These are phyloP conservation scores for Cercospora sesami DNA, from an alignment of 2,329 filamentous ascomycete species.

Conservation along the genomic window DNA sequence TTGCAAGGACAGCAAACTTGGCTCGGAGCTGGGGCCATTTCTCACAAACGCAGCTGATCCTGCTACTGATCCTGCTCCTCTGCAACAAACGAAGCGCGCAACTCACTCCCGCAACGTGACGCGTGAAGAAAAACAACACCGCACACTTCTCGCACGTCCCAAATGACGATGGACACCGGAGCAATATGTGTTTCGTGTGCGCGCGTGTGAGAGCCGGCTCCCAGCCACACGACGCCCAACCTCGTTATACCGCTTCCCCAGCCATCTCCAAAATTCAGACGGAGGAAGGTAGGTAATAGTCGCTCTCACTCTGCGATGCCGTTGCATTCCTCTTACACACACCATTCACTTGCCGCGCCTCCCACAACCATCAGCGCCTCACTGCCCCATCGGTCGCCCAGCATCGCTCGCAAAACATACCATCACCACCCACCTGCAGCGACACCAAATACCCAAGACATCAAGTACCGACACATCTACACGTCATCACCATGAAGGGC, in stretches of 20 bases:
- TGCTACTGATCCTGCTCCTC: neutral
- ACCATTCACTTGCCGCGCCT: neutral
- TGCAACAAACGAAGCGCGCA: neutral
- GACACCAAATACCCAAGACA: neutral
- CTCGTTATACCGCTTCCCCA: neutral
- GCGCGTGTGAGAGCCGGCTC: neutral
- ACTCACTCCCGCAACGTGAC: neutral
- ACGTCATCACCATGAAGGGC: conserved; percentile 46
- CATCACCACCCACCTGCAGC: neutral
- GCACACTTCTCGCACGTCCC: neutral
- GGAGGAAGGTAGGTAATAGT: neutral
- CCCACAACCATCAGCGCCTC: neutral
- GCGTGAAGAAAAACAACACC: neutral
- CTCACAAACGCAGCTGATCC: neutral
- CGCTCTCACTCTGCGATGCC: neutral
- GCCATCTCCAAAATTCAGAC: neutral
- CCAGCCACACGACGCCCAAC: conserved; percentile 2
- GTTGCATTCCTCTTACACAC: neutral
- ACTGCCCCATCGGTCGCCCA: neutral
- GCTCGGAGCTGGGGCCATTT: conserved; percentile 1
- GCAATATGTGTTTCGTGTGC: neutral
- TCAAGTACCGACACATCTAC: neutral
- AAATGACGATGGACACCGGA: neutral
- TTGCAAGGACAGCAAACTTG: neutral
- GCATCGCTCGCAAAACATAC: neutral